Evolutionary conservation across 345 rosid genomes (phyloP).

Genomic region (Firmiana major): DNA sequence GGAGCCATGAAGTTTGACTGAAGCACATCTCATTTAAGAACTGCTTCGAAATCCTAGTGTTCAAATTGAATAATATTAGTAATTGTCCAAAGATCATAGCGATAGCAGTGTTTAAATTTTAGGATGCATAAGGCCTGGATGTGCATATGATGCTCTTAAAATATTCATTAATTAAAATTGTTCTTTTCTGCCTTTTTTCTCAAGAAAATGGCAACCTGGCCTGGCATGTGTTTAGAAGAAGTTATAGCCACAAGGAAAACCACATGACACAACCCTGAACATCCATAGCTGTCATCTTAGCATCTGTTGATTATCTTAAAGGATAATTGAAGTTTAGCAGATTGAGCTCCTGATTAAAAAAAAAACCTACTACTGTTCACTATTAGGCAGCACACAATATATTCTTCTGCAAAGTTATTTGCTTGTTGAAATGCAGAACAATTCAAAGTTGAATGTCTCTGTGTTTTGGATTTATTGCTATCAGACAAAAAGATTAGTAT

Average conservation of each 20-base stretch:
- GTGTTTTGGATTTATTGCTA: neutral
- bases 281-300: slow-evolving; percentile 8
- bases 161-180: neutral
- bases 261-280: neutral
- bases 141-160: neutral
- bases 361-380: too few species aligned
- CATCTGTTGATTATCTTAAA: neutral
- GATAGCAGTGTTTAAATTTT: neutral
- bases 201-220: neutral
- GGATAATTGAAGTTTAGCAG: neutral
- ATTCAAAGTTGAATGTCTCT: neutral
- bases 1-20: slow-evolving; percentile 27
- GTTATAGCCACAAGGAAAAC: neutral
- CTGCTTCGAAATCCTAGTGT: neutral
- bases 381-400: neutral
- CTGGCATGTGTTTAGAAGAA: neutral
- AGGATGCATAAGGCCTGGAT: neutral
- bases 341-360: neutral
- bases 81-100: neutral
- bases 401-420: neutral
- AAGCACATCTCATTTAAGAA: neutral
- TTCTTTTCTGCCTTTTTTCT: neutral
- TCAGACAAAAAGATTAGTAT: neutral
- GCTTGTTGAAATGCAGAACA: neutral
- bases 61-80: neutral